phyloP scores from a whole-genome alignment of 495 filamentous ascomycete genomes.

The Elasticomyces elasticus region DNA sequence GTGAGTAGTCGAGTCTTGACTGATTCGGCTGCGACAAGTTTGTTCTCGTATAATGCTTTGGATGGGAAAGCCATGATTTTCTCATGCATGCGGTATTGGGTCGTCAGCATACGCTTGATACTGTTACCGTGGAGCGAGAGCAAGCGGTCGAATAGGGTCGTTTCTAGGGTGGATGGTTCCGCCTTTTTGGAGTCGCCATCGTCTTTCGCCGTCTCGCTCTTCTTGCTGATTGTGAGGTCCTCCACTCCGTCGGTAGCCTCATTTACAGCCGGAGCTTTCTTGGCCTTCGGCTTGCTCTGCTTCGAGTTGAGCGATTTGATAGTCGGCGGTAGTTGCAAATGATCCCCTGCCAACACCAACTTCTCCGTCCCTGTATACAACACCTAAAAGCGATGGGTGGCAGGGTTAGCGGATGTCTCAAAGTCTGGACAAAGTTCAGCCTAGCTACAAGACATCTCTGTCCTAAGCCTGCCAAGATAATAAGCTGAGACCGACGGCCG shows the following conservation, averaged over 20 bases:
- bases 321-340: constrained; percentile 87
- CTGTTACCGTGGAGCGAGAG: constrained; percentile 66
- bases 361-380: constrained; percentile 57
- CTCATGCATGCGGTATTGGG: constrained; percentile 97
- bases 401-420: no score
- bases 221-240: constrained; percentile 1
- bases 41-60: constrained; percentile 70
- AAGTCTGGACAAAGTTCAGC: no score
- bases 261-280: constrained; percentile 18
- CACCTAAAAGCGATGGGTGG: no score
- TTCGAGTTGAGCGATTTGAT: constrained; percentile 71
- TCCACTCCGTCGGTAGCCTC: not conserved
- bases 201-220: constrained; percentile 2
- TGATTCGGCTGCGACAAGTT: constrained; percentile 64
- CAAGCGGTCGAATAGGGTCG: constrained; percentile 83
- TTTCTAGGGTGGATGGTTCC: constrained; percentile 52
- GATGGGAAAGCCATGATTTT: constrained; percentile 93
- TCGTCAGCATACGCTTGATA: constrained; percentile 93
- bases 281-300: constrained; percentile 19
- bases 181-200: constrained; percentile 9
- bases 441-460: no score
- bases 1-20: constrained; percentile 67
- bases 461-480: no score
- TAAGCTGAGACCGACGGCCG: no score
- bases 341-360: constrained; percentile 85